phyloP scores from a whole-genome alignment of 2,329 filamentous ascomycete species.

The Dothistroma pini region DNA sequence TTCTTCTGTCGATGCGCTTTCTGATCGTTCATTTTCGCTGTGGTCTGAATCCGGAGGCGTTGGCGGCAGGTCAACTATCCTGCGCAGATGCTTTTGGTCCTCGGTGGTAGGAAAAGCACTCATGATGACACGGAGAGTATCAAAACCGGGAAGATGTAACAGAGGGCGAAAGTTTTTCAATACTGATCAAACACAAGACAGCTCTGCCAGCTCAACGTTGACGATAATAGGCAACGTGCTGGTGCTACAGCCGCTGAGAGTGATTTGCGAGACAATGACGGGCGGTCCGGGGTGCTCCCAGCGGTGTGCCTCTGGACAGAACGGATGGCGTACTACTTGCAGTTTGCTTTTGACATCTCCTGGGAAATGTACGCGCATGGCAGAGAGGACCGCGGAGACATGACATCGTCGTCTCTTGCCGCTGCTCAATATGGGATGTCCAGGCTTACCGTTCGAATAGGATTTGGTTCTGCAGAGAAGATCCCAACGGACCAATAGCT shows the following conservation, averaged over 20 bases:
- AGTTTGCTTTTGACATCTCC: conserved; percentile 4
- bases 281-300: neutral
- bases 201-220: neutral
- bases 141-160: neutral
- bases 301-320: neutral
- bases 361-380: neutral
- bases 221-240: neutral
- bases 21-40: conserved; percentile 30
- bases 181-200: neutral
- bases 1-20: conserved; percentile 52
- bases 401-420: neutral
- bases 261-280: neutral
- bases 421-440: neutral
- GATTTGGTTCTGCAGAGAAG: neutral
- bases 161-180: neutral
- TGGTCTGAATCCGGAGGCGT: conserved; percentile 38
- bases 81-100: conserved; percentile 23
- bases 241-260: neutral
- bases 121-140: conserved; percentile 10
- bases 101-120: conserved; percentile 14
- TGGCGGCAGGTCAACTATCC: conserved; percentile 31
- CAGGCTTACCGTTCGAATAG: neutral
- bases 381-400: neutral
- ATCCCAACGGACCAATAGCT: neutral
- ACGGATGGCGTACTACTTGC: neutral